Evolutionary conservation across 176 grass and related monocot genomes (phyloP).

Genomic region (Juncus effusus): DNA sequence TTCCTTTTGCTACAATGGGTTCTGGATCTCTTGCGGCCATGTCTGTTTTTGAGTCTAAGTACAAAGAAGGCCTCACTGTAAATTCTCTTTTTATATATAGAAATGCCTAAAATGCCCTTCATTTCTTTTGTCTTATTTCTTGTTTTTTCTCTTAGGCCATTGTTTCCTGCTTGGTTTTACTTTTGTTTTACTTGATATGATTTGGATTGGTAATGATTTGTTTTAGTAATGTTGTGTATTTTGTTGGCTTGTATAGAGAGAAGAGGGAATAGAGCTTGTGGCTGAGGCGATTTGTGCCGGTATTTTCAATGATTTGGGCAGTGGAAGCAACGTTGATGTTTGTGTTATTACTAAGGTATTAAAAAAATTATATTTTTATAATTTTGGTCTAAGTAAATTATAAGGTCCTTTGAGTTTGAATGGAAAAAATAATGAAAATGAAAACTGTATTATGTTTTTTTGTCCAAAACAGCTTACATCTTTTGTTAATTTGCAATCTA

Average conservation of each 20-base stretch:
- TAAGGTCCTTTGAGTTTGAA: too few species aligned
- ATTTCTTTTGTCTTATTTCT: neutral
- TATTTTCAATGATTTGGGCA: conserved; percentile 95
- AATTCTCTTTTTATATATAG: conserved; percentile 26
- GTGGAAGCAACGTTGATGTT: conserved; percentile 94
- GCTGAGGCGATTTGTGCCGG: conserved; percentile 65
- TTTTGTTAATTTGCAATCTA: neutral
- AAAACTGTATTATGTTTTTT: too few species aligned
- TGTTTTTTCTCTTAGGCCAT: neutral
- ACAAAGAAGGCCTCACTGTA: conserved; percentile 90
- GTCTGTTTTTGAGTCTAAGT: conserved; percentile 82
- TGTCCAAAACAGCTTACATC: neutral
- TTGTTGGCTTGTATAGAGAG: conserved; percentile 45
- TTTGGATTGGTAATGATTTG: neutral
- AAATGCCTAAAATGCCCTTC: neutral
- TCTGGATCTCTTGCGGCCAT: conserved; percentile 98
- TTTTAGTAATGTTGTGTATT: neutral
- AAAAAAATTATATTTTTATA: conserved; percentile 8
- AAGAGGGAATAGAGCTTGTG: conserved; percentile 80
- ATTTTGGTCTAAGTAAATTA: too few species aligned
- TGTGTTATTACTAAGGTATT: conserved; percentile 96
- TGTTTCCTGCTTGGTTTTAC: neutral
- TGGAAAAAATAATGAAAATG: too few species aligned
- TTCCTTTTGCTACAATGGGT: conserved; percentile 99
- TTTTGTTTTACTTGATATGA: conserved; percentile 7